A percentile compares a stretch with the other conserved stretches of the same genome.
phyloP scores from a whole-genome alignment of 176 grass and related monocot genomes.

The Carex littledalei region DNA sequence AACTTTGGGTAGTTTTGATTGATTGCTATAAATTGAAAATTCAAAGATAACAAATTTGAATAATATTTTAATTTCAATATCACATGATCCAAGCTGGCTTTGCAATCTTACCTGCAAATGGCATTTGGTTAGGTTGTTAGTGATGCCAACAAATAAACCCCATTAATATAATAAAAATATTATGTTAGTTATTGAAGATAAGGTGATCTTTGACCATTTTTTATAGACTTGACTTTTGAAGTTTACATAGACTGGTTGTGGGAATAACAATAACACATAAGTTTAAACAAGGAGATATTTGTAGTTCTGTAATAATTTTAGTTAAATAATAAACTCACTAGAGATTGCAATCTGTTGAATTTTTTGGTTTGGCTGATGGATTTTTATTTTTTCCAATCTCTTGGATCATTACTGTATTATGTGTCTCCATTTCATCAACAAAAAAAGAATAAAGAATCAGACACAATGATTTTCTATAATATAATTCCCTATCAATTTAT shows the following conservation, averaged over 20 bases:
- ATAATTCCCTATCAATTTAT: background rate
- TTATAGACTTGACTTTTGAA: background rate
- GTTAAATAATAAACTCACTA: background rate
- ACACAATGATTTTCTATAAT: background rate
- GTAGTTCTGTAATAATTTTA: background rate
- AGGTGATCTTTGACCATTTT: background rate
- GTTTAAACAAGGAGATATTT: background rate
- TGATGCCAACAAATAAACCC: background rate
- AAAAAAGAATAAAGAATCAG: background rate
- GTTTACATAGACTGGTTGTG: background rate
- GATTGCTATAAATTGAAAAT: slow-evolving; percentile 2
- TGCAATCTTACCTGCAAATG: background rate
- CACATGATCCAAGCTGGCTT: background rate
- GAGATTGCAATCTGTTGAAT: background rate
- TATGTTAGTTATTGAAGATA: slow-evolving; percentile 10
- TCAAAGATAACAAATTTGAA: background rate
- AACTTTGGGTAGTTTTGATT: background rate
- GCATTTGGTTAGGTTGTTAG: slow-evolving; percentile 1
- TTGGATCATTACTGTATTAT: background rate
- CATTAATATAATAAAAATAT: background rate
- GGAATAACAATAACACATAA: background rate
- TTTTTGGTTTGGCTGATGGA: background rate
- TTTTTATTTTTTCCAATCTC: background rate
- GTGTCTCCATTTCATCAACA: background rate
- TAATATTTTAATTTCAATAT: background rate